Evolutionary conservation across 805 yeast species (phyloP), one percentile per base, ranked within the genome.

Genomic region (Candida nitratophila): DNA sequence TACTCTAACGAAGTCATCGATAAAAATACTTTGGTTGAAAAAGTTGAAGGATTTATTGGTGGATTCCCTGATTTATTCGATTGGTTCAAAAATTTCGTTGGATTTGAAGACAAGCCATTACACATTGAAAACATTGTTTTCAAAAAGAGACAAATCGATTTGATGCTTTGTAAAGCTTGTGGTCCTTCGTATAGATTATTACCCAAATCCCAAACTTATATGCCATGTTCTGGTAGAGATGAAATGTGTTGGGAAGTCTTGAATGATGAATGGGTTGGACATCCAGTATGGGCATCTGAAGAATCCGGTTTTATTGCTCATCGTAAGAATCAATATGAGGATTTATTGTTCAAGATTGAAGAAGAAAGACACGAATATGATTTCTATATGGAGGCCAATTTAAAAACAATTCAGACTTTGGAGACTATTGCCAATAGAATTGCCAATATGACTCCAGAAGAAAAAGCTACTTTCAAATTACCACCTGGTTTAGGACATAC

Each of bases 261-360:
- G 54, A 93, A 93, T 64, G 99, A 93, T 63, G 98, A 91, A 65
- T 93, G 98, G 97, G 98, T 93, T 31, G 96, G 97, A 7, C 98
- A 93, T 65, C 99, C 99, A 20, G 95, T 96, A n/a, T 93, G 99
- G 99, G 99, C 98, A 4, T 91, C 98, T 0, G 99, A 93, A 63
- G 99, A 93, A 63, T 86, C 96, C 12, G 99, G 99, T 0, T 93
- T 91, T 56, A 90, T 93, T 60, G 96, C 99, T n/a, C 99, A 93
- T 63, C 79, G 98, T 51, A 93, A 93, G 65, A 93, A 93, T 61
- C 99, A 93, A 67, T 93, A 91, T 61, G 99, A 93, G 65, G 99
- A 93, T 63, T 86, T 93, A 41, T 67, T 93, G 44, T 90, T 89
- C 69, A 83, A 95, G 61, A 87, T 90, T 46, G 99, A 93, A 65